Base-by-base conservation (phyloP, 78 protist genomes). In the Chrysochromulina tobinii region DNA sequence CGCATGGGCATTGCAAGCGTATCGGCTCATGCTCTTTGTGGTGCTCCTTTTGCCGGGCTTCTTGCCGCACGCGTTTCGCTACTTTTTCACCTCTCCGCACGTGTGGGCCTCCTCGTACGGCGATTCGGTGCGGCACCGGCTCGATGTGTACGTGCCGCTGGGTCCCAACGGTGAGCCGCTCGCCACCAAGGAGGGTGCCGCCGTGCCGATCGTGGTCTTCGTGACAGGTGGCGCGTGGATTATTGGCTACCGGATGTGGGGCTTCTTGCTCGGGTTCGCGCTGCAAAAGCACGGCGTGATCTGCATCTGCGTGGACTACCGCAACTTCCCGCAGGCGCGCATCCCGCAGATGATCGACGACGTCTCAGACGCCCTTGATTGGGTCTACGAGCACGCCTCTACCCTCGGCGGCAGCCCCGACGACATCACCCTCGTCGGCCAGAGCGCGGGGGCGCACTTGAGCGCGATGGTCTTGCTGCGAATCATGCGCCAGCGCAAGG, bases 181-280 rank as follows among this genome's bases (percentile, higher is more conserved):
- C 38, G 38, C 38, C 38, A 38, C 38, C 38, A 38, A 38, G 38
- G 38, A 38, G 38, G 38, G 38, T 38, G 48, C 15, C 15, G 53
- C n/a, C n/a, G 11, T 0, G 11, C 96, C 95, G 2, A 90, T 93
- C 38, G 91, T 92, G 0, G 25, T 95, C 48, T 95, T 88, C 53
- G 61, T 92, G 20, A 11, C 87, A 5, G 97, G 97, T 0, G 97
- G 97, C 25, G 97, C 95, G 8, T 95, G 97, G 97, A 93, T 94
- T 25, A 92, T 95, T 48, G 97, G 97, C 25, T 93, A 92, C 91
- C 87, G 90, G 88, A 14, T 21, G 53, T 94, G 96, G 96, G 85
- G 89, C 21, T 91, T 91, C 85, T 57, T 95, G n/a, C 18, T 90
- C 27, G 96, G 90, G 1, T 1, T 15, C 3, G 67, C 61, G 15